A percentile compares a stretch with the other conserved stretches of the same genome.
Conservation (phyloP, 192 early-diverging fungal species). For the Gorgonomyces haynaldii region DNA sequence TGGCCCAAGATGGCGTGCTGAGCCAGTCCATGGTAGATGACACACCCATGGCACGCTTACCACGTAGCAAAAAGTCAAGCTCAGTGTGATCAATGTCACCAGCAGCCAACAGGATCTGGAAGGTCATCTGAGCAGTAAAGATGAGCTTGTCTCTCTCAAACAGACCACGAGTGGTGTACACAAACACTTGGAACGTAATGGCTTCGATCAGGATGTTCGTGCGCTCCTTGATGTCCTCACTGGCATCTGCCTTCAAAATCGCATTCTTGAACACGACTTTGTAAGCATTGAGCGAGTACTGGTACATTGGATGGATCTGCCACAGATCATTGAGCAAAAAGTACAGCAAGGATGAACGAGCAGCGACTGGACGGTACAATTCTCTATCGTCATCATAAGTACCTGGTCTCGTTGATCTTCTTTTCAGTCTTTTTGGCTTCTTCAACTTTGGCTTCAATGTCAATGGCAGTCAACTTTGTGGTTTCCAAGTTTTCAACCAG, state of each 20-base stretch:
- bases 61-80: conserved; percentile 49
- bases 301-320: conserved; percentile 62
- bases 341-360: conserved; percentile 49
- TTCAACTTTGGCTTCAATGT: conserved; percentile 54
- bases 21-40: conserved; percentile 54
- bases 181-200: conserved; percentile 50
- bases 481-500: conserved; percentile 54
- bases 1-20: conserved; percentile 32
- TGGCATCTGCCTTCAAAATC: conserved; percentile 39
- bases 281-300: conserved; percentile 57
- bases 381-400: too few species aligned
- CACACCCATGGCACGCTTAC: conserved; percentile 29
- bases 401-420: conserved; percentile 59
- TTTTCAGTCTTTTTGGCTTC: conserved; percentile 55
- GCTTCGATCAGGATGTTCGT: conserved; percentile 44
- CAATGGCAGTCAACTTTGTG: conserved; percentile 51
- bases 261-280: conserved; percentile 58
- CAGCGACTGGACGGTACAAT: conserved; percentile 51
- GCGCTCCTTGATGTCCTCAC: conserved; percentile 53
- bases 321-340: conserved; percentile 55
- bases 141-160: conserved; percentile 57
- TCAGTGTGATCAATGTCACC: conserved; percentile 45
- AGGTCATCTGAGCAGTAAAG: conserved; percentile 53
- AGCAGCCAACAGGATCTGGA: conserved; percentile 45
- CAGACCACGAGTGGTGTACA: conserved; percentile 51